phyloP scores from a whole-genome alignment of 306 rosid genomes.

The Dicorynia guianensis region DNA sequence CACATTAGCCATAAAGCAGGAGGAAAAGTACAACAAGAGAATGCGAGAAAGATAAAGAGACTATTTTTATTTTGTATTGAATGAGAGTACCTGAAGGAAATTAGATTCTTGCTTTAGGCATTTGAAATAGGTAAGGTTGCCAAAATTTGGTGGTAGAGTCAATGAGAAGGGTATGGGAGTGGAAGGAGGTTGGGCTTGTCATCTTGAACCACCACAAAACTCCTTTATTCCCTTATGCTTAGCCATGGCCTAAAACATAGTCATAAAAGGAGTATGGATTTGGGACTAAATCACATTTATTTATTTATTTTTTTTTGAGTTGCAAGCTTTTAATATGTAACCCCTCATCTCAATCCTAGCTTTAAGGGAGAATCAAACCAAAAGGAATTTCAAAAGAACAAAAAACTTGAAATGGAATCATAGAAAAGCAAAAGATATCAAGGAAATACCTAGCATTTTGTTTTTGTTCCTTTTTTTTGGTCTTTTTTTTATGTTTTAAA shows the following conservation, averaged over 20 bases:
- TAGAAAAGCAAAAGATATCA: conserved; percentile 34
- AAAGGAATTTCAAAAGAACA: conserved; percentile 28
- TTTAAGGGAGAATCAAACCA: conserved; percentile 43
- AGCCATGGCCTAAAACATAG: conserved; percentile 48
- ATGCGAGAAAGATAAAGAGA: conserved; percentile 2
- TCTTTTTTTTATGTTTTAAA: conserved; percentile 46
- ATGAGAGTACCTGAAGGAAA: conserved; percentile 59
- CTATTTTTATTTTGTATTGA: too few species aligned
- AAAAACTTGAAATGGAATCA: conserved; percentile 40
- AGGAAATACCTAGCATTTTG: conserved; percentile 37
- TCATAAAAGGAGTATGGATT: conserved; percentile 69
- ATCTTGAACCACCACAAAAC: conserved; percentile 42
- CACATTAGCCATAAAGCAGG: too few species aligned
- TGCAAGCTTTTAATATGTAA: conserved; percentile 45
- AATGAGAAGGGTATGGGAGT: conserved; percentile 43
- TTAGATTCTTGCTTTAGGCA: conserved; percentile 57
- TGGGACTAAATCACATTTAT: conserved; percentile 42
- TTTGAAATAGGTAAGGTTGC: too few species aligned
- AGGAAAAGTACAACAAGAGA: too few species aligned
- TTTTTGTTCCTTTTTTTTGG: conserved; percentile 19
- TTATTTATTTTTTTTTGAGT: conserved; percentile 59
- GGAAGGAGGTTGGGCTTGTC: conserved; percentile 47
- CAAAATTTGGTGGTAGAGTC: conserved; percentile 49
- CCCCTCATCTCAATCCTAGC: conserved; percentile 62
- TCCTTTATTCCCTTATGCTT: conserved; percentile 56